A percentile compares a stretch with the other conserved stretches of the same genome.
phyloP scores from a whole-genome alignment of 306 rosid species.

The Dryas octopetala region DNA sequence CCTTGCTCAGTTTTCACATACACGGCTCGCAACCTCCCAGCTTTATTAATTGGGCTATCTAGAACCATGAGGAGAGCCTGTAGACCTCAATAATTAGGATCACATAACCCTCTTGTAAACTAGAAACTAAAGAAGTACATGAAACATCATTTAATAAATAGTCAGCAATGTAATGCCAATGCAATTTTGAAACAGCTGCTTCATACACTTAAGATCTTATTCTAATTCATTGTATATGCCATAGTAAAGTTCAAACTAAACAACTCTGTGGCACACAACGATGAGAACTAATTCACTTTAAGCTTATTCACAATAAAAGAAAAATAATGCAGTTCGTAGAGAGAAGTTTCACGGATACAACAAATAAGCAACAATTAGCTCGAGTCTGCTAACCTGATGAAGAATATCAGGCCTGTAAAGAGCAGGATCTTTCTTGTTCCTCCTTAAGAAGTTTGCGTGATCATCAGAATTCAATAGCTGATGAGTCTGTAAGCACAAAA shows the following conservation, averaged over 20 bases:
- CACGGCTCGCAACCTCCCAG: slow-evolving; percentile 73
- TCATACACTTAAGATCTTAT: neutral
- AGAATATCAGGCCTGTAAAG: slow-evolving; percentile 81
- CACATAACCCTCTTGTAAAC: neutral
- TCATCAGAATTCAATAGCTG: slow-evolving; percentile 86
- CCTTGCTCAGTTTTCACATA: slow-evolving; percentile 83
- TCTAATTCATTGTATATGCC: neutral
- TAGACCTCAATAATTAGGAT: slow-evolving; percentile 7
- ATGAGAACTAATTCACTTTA: neutral
- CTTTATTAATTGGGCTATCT: slow-evolving; percentile 80
- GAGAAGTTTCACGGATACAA: neutral
- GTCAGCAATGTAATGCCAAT: neutral
- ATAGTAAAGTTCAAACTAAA: neutral
- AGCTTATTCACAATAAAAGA: neutral
- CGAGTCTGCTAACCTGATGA: slow-evolving; percentile 60
- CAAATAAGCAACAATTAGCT: neutral
- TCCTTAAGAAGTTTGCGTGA: slow-evolving; percentile 63
- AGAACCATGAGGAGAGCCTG: slow-evolving; percentile 78
- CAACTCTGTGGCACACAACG: neutral
- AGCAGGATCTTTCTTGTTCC: slow-evolving; percentile 63
- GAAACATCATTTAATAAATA: no score
- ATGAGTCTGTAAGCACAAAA: slow-evolving; percentile 45
- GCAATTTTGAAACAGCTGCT: neutral
- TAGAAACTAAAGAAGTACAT: neutral
- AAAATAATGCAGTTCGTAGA: neutral